Evolutionary conservation across 139 green algal genomes (phyloP), one percentile per base, ranked within the genome.

Genomic region (Micractinium conductrix): DNA sequence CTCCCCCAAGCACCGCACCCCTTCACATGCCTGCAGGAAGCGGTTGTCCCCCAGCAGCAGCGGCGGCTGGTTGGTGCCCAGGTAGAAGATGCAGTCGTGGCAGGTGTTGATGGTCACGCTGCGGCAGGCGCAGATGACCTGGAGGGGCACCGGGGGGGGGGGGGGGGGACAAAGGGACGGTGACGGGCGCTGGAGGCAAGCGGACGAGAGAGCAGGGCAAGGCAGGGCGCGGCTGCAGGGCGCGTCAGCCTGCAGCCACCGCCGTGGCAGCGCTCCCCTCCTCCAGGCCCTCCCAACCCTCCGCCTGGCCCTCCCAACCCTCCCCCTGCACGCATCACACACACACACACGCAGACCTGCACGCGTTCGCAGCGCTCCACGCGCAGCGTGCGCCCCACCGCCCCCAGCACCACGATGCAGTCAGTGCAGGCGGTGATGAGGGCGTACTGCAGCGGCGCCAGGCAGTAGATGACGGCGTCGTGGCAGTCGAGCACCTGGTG

Each of bases 61-160:
- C 5, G 94, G 94, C 92, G 92, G 88, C 35, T 90, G 87, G 71
- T 94, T 96, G 38, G 89, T 90, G 58, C 91, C 95, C 58, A 98
- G 87, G 89, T 96, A 93, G 43, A 98, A 81, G 45, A 91, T 88
- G 91, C 95, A 97, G 88, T 96, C 93, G 86, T 98, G 94, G 89
- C 95, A 97, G 75, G 88, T 91, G 79, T 87, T 87, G 45, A 96
- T 89, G 33, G 90, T 84, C 75, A 95, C 69, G 28, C 91, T 88
- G 37, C 80, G 72, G 5, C 85, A 73, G 30, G 92, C 91, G 21
- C 89, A 90, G 30, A 96, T 90, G 3, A 97, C 80, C 84, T 93
- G 89, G 68, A 14, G 8, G 12, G 65, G 50, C 2, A 44, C 53
- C 22, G 53, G 40, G 80, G 48, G 28, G 62, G 62, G 2, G 12